Conservation (phyloP, 139 green algal genomes). For the Chlamydomonas sphaeroides region DNA sequence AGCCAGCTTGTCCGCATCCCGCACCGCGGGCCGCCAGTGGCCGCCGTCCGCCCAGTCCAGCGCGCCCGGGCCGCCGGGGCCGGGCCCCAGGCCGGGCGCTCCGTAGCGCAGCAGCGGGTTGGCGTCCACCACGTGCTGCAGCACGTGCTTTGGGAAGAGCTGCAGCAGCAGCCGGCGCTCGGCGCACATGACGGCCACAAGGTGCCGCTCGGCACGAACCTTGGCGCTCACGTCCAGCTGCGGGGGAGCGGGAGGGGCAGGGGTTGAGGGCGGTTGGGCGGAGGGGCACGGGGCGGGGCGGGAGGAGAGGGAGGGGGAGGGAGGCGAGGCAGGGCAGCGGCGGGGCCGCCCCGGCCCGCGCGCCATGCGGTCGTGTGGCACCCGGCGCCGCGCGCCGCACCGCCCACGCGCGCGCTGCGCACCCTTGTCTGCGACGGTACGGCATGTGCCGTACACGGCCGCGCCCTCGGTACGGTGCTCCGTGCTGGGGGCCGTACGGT, state of each 20-base stretch:
- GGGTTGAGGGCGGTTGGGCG: not conserved
- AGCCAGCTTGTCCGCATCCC: constrained; percentile 15
- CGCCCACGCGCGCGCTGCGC: no score
- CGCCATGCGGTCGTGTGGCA: not conserved
- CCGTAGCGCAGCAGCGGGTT: constrained; percentile 14
- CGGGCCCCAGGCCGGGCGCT: not conserved
- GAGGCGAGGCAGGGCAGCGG: no score
- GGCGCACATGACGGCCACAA: constrained; percentile 30
- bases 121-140: constrained; percentile 32
- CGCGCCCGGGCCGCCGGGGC: not conserved
- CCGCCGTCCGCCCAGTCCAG: constrained; percentile 11
- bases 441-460: no score
- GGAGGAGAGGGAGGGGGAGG: not conserved
- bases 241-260: not conserved
- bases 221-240: constrained; percentile 34
- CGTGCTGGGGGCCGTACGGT: no score
- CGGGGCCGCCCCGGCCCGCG: no score
- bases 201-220: constrained; percentile 32
- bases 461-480: no score
- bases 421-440: no score
- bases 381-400: not conserved
- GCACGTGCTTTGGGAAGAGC: constrained; percentile 24
- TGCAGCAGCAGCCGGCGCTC: constrained; percentile 36
- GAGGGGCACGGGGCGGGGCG: not conserved
- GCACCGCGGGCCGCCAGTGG: constrained; percentile 27